phyloP scores from a whole-genome alignment of 1,139 yeast species.

The Yamadazyma sp. region DNA sequence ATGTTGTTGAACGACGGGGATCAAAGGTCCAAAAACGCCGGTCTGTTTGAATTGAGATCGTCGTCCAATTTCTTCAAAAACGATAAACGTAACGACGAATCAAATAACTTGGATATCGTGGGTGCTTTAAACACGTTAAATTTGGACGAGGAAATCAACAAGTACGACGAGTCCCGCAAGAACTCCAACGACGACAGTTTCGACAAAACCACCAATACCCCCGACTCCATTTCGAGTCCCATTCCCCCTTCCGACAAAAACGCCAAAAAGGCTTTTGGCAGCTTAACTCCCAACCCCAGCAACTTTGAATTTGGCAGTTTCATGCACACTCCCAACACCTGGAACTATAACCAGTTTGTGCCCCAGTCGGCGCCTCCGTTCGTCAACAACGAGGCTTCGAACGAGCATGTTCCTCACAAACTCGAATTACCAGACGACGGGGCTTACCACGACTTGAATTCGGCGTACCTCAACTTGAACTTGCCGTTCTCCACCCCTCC shows the following conservation, averaged over 20 bases:
- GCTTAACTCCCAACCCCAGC: conserved; percentile 37
- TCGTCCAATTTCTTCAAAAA: conserved; percentile 15
- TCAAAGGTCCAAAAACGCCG: conserved; percentile 6
- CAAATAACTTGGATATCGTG: conserved; percentile 38
- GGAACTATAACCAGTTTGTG: conserved; percentile 26
- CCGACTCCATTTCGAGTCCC: neutral
- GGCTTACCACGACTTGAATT: conserved; percentile 1
- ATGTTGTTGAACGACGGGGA: neutral
- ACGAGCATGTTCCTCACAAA: conserved; percentile 25
- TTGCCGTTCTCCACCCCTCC: conserved; percentile 28
- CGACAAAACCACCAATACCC: neutral
- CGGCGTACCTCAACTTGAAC: conserved; percentile 13
- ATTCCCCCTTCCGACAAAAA: neutral
- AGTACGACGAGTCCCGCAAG: conserved; percentile 10
- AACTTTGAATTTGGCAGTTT: conserved; percentile 13
- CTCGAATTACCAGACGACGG: conserved; percentile 35
- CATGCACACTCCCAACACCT: conserved; percentile 23
- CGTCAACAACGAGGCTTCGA: conserved; percentile 14
- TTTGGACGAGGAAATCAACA: conserved; percentile 34
- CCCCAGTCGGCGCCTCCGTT: conserved; percentile 43
- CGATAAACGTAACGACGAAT: conserved; percentile 10
- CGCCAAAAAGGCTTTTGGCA: conserved; percentile 15
- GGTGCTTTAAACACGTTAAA: conserved; percentile 43
- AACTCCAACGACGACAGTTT: conserved; percentile 4
- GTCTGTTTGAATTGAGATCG: conserved; percentile 5